Base-by-base conservation (phyloP, 768 basidiomycete genomes). In the Terana coerulea region DNA sequence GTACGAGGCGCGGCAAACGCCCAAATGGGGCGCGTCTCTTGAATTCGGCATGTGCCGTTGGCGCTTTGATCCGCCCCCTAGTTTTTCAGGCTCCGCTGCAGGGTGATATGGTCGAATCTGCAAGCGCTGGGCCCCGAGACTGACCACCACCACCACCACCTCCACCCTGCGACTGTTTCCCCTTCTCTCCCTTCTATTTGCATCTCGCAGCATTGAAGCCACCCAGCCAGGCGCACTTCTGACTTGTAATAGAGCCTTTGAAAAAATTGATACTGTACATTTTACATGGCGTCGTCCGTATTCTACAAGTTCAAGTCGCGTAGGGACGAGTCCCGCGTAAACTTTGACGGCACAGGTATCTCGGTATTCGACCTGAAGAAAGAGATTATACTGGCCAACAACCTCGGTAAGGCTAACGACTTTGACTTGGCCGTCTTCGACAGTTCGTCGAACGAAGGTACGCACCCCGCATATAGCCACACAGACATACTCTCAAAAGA, bases 361-460 rank as follows among this genome's bases (percentile, higher is more conserved):
- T 94, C 94, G 64, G 93, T 98, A 61, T 98, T 98, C 77, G 97
- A 99, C 72, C 77, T 99, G 71, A 99, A 99, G 75, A 91, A 87
- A 77, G 97, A 98, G 73, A 91, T 99, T 66, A 95, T 99, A 64
- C 75, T 95, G 64, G 89, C 89, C 67, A 98, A 98, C 67, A 93
- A 88, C 67, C 84, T 99, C 72, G 88, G 87, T 74, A 95, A 93
- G 77, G 93, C 91, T 52, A 92, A 88, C 65, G 97, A 99, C 66
- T 98, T 98, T 75, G 97, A 99, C 72, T 79, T 99, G 22, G 81
- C 82, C 47, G 76, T 98, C 33, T 88, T 84, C 66, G 94, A 98
- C 64, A 72, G 82, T 41, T 83, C 86, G 30, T 84, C 88, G 7
- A 88, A 89, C 54, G 91, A 99, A 83, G 97, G 97, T 95, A 62